These are phyloP conservation scores for Adansonia gregorii DNA, from an alignment of 441 rosid genomes.

Conservation along the genomic window DNA sequence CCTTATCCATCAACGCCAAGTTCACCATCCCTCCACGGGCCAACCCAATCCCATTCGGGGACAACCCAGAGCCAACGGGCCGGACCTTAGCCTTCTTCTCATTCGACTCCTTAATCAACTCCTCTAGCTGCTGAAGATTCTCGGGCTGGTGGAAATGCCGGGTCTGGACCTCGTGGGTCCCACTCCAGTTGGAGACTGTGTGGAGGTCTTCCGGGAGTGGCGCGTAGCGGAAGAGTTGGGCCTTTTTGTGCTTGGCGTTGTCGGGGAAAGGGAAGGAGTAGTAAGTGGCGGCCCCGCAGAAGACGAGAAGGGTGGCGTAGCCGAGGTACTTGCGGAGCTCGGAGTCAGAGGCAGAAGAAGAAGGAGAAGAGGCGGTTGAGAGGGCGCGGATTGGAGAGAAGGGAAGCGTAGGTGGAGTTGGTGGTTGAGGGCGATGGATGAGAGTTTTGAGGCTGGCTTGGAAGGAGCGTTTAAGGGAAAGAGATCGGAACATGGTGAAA, in stretches of 20 bases:
- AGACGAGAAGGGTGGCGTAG: conserved; percentile 72
- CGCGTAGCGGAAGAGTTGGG: conserved; percentile 88
- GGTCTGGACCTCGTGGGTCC: conserved; percentile 97
- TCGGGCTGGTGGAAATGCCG: conserved; percentile 89
- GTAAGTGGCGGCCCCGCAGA: conserved; percentile 85
- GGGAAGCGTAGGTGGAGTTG: conserved; percentile 35
- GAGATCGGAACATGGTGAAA: conserved; percentile 42
- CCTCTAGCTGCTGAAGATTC: conserved; percentile 64
- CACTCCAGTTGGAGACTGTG: conserved; percentile 96
- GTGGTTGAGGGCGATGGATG: conserved; percentile 30
- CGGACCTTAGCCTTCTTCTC: conserved; percentile 67
- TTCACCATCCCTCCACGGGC: conserved; percentile 91
- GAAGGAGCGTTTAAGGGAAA: conserved; percentile 42
- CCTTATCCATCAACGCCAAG: conserved; percentile 79
- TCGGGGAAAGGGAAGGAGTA: conserved; percentile 87
- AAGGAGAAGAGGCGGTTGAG: conserved; percentile 36
- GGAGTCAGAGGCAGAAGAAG: conserved; percentile 58
- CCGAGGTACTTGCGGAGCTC: conserved; percentile 81
- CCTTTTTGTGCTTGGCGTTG: conserved; percentile 86
- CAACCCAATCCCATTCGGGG: conserved; percentile 89
- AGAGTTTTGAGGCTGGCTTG: conserved; percentile 28
- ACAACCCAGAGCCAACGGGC: conserved; percentile 94
- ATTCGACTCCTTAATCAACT: conserved; percentile 64
- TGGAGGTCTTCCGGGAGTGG: conserved; percentile 95
- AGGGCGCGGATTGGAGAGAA: conserved; percentile 40